phyloP scores from a whole-genome alignment of 352 stramenopile genomes.

The Globisporangium paroecandrum region DNA sequence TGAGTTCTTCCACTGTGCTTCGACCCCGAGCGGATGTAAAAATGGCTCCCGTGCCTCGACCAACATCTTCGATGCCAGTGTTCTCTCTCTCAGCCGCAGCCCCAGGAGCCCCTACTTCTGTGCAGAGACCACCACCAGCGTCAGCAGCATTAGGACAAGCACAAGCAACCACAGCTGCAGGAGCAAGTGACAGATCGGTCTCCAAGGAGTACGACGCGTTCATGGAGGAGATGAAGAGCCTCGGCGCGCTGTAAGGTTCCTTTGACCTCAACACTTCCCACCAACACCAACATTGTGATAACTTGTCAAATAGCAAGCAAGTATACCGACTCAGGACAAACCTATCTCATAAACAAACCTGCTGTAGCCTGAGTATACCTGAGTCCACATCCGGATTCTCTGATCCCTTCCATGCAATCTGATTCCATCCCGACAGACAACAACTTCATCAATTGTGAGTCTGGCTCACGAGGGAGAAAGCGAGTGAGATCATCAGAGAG shows the following conservation, averaged over 20 bases:
- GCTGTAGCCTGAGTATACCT: background rate
- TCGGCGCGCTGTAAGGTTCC: constrained; percentile 9
- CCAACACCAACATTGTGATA: background rate
- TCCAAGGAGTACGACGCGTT: constrained; percentile 67
- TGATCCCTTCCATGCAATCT: background rate
- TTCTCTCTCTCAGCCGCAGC: background rate
- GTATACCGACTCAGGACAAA: background rate
- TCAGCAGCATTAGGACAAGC: background rate
- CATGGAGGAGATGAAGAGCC: constrained; percentile 61
- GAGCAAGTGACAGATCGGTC: constrained; percentile 20
- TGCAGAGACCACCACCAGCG: background rate
- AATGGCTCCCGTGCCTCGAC: constrained; percentile 22
- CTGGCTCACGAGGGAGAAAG: background rate
- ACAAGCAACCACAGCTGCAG: background rate
- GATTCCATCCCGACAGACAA: background rate
- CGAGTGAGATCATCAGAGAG: background rate
- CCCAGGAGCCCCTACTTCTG: background rate
- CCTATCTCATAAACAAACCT: background rate
- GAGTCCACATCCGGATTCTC: background rate
- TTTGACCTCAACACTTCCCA: background rate
- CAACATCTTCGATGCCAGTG: constrained; percentile 11
- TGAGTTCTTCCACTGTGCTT: background rate
- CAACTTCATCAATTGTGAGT: background rate
- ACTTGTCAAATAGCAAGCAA: background rate
- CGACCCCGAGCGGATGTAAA: constrained; percentile 13